These are phyloP conservation scores for Verticillium isaacii DNA, from an alignment of 2,329 filamentous ascomycete genomes.

Conservation along the genomic window DNA sequence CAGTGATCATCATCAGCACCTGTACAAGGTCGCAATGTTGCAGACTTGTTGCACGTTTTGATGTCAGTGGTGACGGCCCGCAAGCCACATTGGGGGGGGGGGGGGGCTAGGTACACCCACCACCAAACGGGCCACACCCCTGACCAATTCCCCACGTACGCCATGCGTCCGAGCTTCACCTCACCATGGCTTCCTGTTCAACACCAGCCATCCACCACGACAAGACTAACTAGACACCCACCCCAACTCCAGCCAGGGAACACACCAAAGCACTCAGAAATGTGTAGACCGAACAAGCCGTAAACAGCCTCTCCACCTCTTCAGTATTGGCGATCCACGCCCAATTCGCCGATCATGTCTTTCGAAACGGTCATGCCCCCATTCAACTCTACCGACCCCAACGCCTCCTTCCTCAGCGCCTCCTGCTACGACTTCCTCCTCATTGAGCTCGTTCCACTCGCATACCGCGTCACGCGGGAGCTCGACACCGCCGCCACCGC, in stretches of 20 bases:
- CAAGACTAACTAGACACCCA: not conserved
- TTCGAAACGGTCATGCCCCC: constrained; percentile 66
- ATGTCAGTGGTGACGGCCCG: not conserved
- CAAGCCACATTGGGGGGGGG: not conserved
- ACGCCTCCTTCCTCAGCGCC: constrained; percentile 70
- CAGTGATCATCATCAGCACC: no score
- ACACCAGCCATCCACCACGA: not conserved
- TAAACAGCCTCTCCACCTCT: not conserved
- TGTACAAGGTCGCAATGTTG: not conserved
- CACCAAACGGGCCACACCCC: not conserved
- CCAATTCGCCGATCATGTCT: constrained; percentile 50
- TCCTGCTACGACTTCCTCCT: constrained; percentile 91
- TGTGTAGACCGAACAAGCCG: not conserved
- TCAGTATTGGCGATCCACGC: not conserved
- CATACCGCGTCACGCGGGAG: constrained; percentile 78
- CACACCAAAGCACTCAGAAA: not conserved
- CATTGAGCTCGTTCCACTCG: constrained; percentile 94
- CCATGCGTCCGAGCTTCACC: not conserved
- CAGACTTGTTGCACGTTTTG: not conserved
- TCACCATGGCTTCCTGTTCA: not conserved
- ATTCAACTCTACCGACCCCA: constrained; percentile 68
- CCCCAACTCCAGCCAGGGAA: not conserved
- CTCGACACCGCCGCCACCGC: constrained; percentile 47
- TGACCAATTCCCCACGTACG: not conserved
- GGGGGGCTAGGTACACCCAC: not conserved